Conservation (phyloP, 805 yeast species). For the Barnettozyma californica region DNA sequence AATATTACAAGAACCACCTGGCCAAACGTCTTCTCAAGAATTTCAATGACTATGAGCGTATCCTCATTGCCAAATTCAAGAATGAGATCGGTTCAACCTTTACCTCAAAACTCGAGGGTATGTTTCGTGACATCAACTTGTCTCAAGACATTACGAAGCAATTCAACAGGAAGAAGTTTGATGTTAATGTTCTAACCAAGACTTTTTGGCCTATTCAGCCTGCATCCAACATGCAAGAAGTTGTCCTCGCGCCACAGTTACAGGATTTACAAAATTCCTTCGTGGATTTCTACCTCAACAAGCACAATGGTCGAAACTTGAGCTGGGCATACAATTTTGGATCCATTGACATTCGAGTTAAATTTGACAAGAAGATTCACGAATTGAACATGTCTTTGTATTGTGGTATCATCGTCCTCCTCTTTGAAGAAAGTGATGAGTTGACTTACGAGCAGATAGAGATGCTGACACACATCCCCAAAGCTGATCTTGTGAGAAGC, state of each 20-base stretch:
- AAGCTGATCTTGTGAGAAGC: conserved; percentile 66
- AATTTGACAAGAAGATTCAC: conserved; percentile 64
- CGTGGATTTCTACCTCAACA: conserved; percentile 43
- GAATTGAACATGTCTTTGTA: conserved; percentile 77
- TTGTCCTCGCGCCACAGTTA: conserved; percentile 40
- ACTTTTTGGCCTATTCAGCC: conserved; percentile 64
- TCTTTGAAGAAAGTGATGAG: conserved; percentile 55
- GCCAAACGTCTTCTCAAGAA: conserved; percentile 69
- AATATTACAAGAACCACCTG: conserved; percentile 76
- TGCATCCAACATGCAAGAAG: conserved; percentile 24
- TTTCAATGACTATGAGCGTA: conserved; percentile 59
- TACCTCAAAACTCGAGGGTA: conserved; percentile 75
- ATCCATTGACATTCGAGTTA: conserved; percentile 69
- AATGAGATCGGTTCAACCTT: conserved; percentile 77
- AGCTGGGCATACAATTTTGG: conserved; percentile 85
- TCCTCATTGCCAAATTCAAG: conserved; percentile 58
- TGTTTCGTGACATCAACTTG: conserved; percentile 73
- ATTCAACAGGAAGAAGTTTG: conserved; percentile 38
- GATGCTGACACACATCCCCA: conserved; percentile 66
- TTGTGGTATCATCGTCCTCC: conserved; percentile 70
- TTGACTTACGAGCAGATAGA: conserved; percentile 59
- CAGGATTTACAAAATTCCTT: conserved; percentile 39
- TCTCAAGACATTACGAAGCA: conserved; percentile 45
- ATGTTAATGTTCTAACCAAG: conserved; percentile 51
- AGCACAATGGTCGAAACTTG: conserved; percentile 54